Evolutionary conservation across 2,329 filamentous ascomycete genomes (phyloP).

Genomic region (Fusarium sp.): DNA sequence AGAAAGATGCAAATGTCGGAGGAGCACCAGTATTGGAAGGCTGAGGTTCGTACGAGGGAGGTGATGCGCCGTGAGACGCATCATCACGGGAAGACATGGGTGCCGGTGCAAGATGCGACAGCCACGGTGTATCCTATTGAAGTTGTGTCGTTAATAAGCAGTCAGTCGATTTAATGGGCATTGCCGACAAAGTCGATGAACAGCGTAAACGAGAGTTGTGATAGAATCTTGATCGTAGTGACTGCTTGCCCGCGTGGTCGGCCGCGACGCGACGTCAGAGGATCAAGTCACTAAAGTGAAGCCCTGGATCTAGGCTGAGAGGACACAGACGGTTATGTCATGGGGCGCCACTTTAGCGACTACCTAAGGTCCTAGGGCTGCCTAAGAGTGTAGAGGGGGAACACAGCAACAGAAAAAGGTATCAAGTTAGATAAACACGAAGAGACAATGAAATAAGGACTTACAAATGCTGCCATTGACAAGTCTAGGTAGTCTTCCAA

Average conservation of each 20-base stretch:
- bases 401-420: background rate
- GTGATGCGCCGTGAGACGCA: conserved; percentile 48
- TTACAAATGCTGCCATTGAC: conserved; percentile 52
- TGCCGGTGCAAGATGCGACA: conserved; percentile 56
- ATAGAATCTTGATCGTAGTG: conserved; percentile 3
- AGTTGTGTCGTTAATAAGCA: conserved; percentile 32
- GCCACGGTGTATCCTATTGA: conserved; percentile 59
- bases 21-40: conserved; percentile 54
- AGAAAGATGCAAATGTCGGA: conserved; percentile 90
- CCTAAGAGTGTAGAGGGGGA: background rate
- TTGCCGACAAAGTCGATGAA: background rate
- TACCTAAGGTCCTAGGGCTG: background rate
- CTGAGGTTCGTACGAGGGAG: conserved; percentile 47
- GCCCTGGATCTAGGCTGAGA: conserved; percentile 14
- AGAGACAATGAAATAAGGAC: conserved; percentile 13
- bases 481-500: conserved; percentile 21
- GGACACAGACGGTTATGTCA: conserved; percentile 38
- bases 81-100: conserved; percentile 55
- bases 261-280: conserved; percentile 41
- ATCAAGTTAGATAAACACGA: background rate
- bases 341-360: conserved; percentile 34
- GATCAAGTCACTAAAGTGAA: conserved; percentile 29
- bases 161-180: background rate
- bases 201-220: background rate
- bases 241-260: conserved; percentile 16